A percentile compares a stretch with the other conserved stretches of the same genome.
These are phyloP conservation scores for Zasmidium citrigriseum DNA, from an alignment of 2,329 filamentous ascomycete species.

Conservation along the genomic window DNA sequence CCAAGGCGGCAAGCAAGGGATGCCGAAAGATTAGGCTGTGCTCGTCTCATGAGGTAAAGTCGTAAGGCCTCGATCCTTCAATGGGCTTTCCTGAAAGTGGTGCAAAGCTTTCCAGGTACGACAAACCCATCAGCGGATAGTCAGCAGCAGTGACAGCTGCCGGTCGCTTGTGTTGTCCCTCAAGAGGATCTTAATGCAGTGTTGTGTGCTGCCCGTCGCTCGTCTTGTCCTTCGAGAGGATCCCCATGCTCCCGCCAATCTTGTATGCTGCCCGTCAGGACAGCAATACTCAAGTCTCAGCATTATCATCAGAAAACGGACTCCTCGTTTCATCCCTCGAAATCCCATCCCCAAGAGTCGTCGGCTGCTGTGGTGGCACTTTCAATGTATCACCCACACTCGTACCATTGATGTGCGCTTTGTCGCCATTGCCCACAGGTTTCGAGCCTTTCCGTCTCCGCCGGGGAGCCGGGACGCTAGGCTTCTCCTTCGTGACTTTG, in stretches of 20 bases:
- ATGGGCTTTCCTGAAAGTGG: not conserved
- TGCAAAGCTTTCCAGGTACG: not conserved
- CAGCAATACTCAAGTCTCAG: constrained; percentile 14
- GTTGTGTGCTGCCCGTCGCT: no score
- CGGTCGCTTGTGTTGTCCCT: not conserved
- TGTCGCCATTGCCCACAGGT: constrained; percentile 10
- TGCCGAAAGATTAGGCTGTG: not conserved
- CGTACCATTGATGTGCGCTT: constrained; percentile 5
- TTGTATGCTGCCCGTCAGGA: no score
- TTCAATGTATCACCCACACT: constrained; percentile 12
- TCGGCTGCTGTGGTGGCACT: constrained; percentile 11
- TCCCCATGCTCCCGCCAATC: no score
- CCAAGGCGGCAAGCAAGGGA: not conserved
- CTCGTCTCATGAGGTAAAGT: not conserved
- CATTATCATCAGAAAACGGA: constrained; percentile 27
- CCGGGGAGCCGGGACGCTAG: constrained; percentile 78
- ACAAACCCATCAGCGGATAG: not conserved
- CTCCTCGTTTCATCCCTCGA: constrained; percentile 21
- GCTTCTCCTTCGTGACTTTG: constrained; percentile 72
- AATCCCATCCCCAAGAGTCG: constrained; percentile 9
- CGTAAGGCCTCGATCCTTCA: not conserved
- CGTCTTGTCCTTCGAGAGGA: no score
- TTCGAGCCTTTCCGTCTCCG: constrained; percentile 46
- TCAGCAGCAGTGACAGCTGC: not conserved
- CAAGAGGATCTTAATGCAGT: no score